Conservation (phyloP, 208 protist species). For the Angomonas desouzai region DNA sequence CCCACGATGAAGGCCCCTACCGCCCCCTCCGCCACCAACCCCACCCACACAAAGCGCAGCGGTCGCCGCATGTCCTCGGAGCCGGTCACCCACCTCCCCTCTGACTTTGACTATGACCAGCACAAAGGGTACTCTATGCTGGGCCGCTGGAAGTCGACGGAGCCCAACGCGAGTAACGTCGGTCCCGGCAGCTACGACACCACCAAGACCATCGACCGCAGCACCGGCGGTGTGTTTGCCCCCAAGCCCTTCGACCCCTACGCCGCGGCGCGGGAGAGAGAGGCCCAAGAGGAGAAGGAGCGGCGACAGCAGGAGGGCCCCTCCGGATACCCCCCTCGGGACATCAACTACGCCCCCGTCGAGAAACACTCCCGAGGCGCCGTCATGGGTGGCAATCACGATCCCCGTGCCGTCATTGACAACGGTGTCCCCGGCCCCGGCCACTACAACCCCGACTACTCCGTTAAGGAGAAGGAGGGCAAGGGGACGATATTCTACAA, state of each 20-base stretch:
- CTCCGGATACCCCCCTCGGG: constrained; percentile 5
- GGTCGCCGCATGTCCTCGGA: constrained; percentile 7
- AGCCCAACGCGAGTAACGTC: not conserved
- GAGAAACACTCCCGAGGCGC: constrained; percentile 14
- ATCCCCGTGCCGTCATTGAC: constrained; percentile 22
- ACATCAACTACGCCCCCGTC: constrained; percentile 19
- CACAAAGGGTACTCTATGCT: constrained; percentile 65
- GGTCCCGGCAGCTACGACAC: constrained; percentile 17
- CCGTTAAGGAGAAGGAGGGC: constrained; percentile 11
- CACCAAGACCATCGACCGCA: not conserved
- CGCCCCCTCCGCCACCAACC: constrained; percentile 18
- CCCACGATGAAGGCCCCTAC: constrained; percentile 37
- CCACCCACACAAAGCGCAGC: constrained; percentile 4
- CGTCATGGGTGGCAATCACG: constrained; percentile 26
- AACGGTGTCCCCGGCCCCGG: constrained; percentile 55
- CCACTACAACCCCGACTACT: constrained; percentile 38
- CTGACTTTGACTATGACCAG: constrained; percentile 78
- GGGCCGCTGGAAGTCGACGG: constrained; percentile 21
- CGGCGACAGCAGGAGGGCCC: constrained; percentile 12
- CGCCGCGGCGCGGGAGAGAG: constrained; percentile 13
- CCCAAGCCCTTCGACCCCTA: constrained; percentile 29
- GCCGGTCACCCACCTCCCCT: constrained; percentile 36
- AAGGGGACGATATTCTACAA: constrained; percentile 60
- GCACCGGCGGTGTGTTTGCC: constrained; percentile 28
- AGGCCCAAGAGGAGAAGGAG: constrained; percentile 15